phyloP scores from a whole-genome alignment of 2,329 filamentous ascomycete species.

The Claviceps purpurea region DNA sequence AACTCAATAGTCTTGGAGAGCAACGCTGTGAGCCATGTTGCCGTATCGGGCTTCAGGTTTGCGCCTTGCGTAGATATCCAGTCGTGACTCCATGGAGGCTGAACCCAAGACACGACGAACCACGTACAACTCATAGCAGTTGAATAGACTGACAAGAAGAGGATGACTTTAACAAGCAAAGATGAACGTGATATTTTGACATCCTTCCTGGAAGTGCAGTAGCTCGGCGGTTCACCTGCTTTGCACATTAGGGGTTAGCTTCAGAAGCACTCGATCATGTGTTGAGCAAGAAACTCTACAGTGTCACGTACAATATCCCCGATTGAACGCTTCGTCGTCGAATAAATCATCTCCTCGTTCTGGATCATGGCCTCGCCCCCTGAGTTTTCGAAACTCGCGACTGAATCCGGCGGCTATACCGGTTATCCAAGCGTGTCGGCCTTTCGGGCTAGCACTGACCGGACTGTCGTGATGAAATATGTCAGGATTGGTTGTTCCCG shows the following conservation, averaged over 20 bases:
- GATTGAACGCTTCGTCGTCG: slow-evolving; percentile 17
- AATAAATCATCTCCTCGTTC: neutral
- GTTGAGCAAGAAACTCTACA: neutral
- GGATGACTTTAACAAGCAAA: too few relatives aligned
- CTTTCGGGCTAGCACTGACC: neutral
- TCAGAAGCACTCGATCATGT: too few relatives aligned
- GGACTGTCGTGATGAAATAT: neutral
- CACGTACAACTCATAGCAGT: slow-evolving; percentile 51
- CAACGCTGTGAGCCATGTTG: too few relatives aligned
- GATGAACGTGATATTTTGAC: too few relatives aligned
- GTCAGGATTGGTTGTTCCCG: neutral
- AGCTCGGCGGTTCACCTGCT: slow-evolving; percentile 16
- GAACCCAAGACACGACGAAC: too few relatives aligned
- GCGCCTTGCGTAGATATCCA: too few relatives aligned
- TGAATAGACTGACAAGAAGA: slow-evolving; percentile 44
- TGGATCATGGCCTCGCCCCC: neutral
- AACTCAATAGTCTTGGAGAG: slow-evolving; percentile 68
- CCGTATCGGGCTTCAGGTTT: too few relatives aligned
- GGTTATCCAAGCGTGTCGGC: neutral
- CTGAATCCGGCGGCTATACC: neutral
- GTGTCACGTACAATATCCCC: slow-evolving; percentile 17
- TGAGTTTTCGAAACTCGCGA: neutral
- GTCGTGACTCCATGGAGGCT: too few relatives aligned
- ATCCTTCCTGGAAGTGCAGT: slow-evolving; percentile 23
- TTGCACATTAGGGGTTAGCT: neutral